These are phyloP conservation scores for Trichoderma aggressivum DNA, from an alignment of 2,329 filamentous ascomycete species.

Conservation along the genomic window DNA sequence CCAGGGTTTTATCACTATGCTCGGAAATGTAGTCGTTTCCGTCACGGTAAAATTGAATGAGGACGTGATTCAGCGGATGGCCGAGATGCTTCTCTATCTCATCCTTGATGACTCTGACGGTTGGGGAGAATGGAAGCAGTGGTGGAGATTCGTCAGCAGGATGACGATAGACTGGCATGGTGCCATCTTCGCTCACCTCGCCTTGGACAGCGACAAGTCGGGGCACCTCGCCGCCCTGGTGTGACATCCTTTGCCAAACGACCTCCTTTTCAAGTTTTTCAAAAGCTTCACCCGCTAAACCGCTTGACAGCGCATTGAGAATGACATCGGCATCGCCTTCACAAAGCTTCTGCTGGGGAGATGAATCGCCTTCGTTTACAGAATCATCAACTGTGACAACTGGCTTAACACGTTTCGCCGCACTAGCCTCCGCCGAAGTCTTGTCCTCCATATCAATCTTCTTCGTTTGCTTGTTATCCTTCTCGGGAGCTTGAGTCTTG, in stretches of 20 bases:
- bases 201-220: conserved; percentile 90
- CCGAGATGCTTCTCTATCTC: conserved; percentile 69
- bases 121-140: conserved; percentile 69
- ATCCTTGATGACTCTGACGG: conserved; percentile 64
- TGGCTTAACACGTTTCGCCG: not conserved
- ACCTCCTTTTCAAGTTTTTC: conserved; percentile 70
- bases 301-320: conserved; percentile 61
- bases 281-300: conserved; percentile 61
- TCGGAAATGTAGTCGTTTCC: conserved; percentile 92
- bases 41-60: conserved; percentile 90
- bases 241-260: conserved; percentile 86
- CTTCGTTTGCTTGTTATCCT: conserved; percentile 19
- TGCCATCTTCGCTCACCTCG: conserved; percentile 62
- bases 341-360: conserved; percentile 55
- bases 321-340: conserved; percentile 79
- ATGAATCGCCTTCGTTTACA: not conserved
- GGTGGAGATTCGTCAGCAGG: conserved; percentile 85
- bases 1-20: conserved; percentile 94
- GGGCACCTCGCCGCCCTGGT: conserved; percentile 87
- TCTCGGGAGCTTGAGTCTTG: not conserved
- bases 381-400: not conserved
- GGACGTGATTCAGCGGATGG: conserved; percentile 81
- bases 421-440: conserved; percentile 19
- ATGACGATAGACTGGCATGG: conserved; percentile 88
- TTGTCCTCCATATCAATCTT: conserved; percentile 18